phyloP scores from a whole-genome alignment of 768 basidiomycete genomes.

The Rhizopogon vulgaris region DNA sequence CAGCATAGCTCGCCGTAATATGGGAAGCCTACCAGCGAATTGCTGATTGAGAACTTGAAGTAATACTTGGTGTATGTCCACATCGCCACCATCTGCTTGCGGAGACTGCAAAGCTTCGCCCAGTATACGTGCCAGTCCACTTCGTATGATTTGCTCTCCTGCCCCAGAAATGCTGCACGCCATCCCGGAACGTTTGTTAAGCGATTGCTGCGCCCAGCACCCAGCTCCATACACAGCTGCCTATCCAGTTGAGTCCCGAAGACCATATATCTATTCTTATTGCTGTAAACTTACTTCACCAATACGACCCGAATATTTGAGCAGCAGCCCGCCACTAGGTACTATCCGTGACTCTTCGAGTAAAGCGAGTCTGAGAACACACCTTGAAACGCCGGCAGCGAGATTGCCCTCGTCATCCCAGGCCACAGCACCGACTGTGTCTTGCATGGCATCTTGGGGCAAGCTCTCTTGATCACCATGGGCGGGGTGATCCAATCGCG shows the following conservation, averaged over 20 bases:
- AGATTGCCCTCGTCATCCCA: conserved; percentile 39
- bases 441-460: conserved; percentile 43
- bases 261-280: not conserved
- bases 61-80: conserved; percentile 55
- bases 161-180: conserved; percentile 75
- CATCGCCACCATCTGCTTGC: conserved; percentile 19
- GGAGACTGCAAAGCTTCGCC: conserved; percentile 36
- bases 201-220: conserved; percentile 56
- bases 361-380: conserved; percentile 1
- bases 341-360: not conserved
- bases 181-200: conserved; percentile 27
- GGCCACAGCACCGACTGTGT: conserved; percentile 78
- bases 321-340: conserved; percentile 67
- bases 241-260: conserved; percentile 26
- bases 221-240: conserved; percentile 71
- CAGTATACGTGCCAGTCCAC: conserved; percentile 48
- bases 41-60: conserved; percentile 36
- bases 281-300: conserved; percentile 51
- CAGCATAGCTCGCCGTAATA: not conserved
- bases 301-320: conserved; percentile 68
- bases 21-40: conserved; percentile 43
- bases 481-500: conserved; percentile 25
- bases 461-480: not conserved
- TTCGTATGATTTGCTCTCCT: conserved; percentile 64
- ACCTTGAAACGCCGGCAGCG: conserved; percentile 78